Percentiles rank a stretch among this genome's conserved stretches.
phyloP scores from a whole-genome alignment of 2,329 filamentous ascomycete species.

The Penicillium sp. region DNA sequence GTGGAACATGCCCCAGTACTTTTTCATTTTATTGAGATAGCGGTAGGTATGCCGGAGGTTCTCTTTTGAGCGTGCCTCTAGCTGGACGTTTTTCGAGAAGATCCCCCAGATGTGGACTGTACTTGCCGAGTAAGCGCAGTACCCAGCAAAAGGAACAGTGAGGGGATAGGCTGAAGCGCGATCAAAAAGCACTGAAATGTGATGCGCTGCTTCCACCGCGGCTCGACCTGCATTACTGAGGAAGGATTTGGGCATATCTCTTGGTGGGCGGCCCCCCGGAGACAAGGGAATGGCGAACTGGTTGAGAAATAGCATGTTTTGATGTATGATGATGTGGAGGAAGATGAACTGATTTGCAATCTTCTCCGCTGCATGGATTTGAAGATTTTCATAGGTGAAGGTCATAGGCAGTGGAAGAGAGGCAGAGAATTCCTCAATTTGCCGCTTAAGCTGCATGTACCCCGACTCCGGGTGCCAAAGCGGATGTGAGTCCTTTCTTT shows the following conservation, averaged over 20 bases:
- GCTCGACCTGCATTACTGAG: constrained; percentile 70
- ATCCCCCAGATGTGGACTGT: constrained; percentile 93
- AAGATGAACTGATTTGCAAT: constrained; percentile 91
- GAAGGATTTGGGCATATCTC: constrained; percentile 74
- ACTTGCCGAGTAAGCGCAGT: constrained; percentile 88
- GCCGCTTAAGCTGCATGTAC: constrained; percentile 67
- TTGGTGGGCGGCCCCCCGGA: constrained; percentile 61
- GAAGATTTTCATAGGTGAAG: constrained; percentile 78
- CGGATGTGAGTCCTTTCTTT: constrained; percentile 69
- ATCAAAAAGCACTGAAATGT: constrained; percentile 78
- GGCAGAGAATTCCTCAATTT: constrained; percentile 67
- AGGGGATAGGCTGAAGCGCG: constrained; percentile 78
- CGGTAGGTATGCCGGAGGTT: constrained; percentile 85
- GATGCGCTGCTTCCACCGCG: constrained; percentile 78
- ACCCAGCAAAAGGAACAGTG: constrained; percentile 88
- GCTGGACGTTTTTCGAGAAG: constrained; percentile 74
- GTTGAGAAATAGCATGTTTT: constrained; percentile 86
- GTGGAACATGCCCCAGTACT: constrained; percentile 97
- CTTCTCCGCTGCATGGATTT: constrained; percentile 77
- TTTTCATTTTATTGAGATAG: constrained; percentile 92
- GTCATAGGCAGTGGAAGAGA: constrained; percentile 68
- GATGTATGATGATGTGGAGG: constrained; percentile 83
- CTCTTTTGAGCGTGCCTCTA: constrained; percentile 75
- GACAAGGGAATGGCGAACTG: constrained; percentile 75
- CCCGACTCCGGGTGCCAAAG: constrained; percentile 82